Evolutionary conservation across 768 basidiomycete species (phyloP).

Genomic region (Pisolithus sp.): DNA sequence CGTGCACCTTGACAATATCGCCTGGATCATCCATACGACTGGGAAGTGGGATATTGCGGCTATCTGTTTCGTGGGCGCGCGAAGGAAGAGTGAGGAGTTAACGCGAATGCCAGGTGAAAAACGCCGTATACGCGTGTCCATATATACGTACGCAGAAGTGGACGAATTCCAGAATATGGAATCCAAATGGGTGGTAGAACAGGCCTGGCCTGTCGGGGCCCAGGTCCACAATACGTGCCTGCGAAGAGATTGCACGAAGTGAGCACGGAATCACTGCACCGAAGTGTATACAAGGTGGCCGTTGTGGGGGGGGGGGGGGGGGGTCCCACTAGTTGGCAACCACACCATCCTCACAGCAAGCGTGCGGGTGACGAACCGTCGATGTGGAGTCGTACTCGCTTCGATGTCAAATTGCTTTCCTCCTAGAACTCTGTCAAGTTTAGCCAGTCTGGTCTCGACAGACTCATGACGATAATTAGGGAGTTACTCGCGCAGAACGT

Average conservation of each 20-base stretch:
- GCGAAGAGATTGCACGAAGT: slow-evolving; percentile 12
- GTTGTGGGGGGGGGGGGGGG: neutral
- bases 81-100: neutral
- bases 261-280: neutral
- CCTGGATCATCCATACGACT: slow-evolving; percentile 77
- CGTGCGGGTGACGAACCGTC: neutral
- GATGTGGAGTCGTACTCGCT: too few relatives aligned
- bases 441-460: too few relatives aligned
- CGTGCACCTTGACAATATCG: slow-evolving; percentile 66
- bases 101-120: neutral
- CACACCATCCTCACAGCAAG: neutral
- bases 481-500: too few relatives aligned
- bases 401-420: too few relatives aligned
- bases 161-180: slow-evolving; percentile 39
- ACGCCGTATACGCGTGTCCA: slow-evolving; percentile 81
- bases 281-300: neutral
- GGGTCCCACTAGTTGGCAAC: neutral
- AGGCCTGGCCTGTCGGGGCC: slow-evolving; percentile 37
- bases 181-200: slow-evolving; percentile 61
- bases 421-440: too few relatives aligned
- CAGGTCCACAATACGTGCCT: slow-evolving; percentile 3
- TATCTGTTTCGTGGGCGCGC: slow-evolving; percentile 36
- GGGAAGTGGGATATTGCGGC: slow-evolving; percentile 61
- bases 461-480: too few relatives aligned
- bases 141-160: slow-evolving; percentile 45